Percentiles rank a stretch among this genome's conserved stretches.
Conservation (phyloP, 2,329 filamentous ascomycete genomes). For the Trichoderma oligosporum region DNA sequence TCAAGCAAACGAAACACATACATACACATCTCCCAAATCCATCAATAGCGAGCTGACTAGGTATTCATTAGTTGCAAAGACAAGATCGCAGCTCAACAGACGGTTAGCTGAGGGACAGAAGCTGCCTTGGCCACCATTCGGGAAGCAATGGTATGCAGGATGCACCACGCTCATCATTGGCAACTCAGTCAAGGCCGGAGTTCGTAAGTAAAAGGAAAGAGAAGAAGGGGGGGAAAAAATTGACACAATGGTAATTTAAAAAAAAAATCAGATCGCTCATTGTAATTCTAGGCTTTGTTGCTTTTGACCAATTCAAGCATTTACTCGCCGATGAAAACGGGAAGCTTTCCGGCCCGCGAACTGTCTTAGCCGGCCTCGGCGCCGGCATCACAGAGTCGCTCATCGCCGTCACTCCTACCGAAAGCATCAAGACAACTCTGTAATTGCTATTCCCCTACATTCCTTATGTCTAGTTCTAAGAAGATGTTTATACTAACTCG, state of each 20-base stretch:
- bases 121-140: constrained; percentile 92
- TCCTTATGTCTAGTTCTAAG: not conserved
- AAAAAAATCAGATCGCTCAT: not conserved
- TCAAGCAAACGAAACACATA: not conserved
- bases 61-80: constrained; percentile 72
- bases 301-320: constrained; percentile 90
- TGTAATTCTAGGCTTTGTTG: constrained; percentile 61
- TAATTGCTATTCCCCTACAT: constrained; percentile 29
- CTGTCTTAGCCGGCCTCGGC: constrained; percentile 89
- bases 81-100: constrained; percentile 86
- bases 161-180: constrained; percentile 96
- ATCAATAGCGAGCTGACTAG: constrained; percentile 5
- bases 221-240: too few species aligned
- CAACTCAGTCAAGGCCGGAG: constrained; percentile 93
- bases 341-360: constrained; percentile 83
- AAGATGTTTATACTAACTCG: constrained; percentile 11
- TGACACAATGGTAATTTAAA: not conserved
- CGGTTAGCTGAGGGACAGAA: constrained; percentile 77
- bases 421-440: constrained; percentile 97
- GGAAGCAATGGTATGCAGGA: constrained; percentile 92
- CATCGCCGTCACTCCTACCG: constrained; percentile 91
- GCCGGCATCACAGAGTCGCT: constrained; percentile 92
- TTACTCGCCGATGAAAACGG: constrained; percentile 79
- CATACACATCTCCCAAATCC: too few species aligned
- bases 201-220: constrained; percentile 70